A percentile compares a stretch with the other conserved stretches of the same genome.
Evolutionary conservation across 2,329 filamentous ascomycete species (phyloP).

Genomic region (Colletotrichum sp.): DNA sequence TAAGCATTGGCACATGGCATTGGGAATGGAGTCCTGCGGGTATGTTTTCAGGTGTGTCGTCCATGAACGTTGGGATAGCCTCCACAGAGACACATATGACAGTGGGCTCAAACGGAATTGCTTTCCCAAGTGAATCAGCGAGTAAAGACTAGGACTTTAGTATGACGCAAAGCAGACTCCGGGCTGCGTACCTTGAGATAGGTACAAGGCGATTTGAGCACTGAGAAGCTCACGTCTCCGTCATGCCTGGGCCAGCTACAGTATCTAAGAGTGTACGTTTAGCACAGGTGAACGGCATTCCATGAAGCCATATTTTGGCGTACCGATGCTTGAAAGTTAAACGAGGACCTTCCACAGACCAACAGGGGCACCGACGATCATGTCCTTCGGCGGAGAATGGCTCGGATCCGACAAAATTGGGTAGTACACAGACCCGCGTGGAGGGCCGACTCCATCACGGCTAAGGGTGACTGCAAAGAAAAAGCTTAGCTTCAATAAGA

Average conservation of each 20-base stretch:
- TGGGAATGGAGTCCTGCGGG: background rate
- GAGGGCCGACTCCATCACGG: background rate
- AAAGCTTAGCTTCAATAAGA: background rate
- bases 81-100: background rate
- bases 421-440: background rate
- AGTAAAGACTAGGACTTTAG: background rate
- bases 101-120: background rate
- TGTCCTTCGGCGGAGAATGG: background rate
- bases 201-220: background rate
- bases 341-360: background rate
- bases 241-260: background rate
- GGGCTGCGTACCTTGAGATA: background rate
- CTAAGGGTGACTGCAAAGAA: background rate
- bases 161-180: background rate
- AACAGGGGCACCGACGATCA: background rate
- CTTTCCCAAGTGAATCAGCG: background rate
- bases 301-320: background rate
- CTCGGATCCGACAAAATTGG: background rate
- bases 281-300: background rate
- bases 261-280: background rate
- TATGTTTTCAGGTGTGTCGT: background rate
- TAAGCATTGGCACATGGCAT: background rate
- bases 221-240: background rate
- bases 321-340: background rate
- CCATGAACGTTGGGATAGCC: background rate